A percentile compares a stretch with the other conserved stretches of the same genome.
Conservation (phyloP, 2,329 filamentous ascomycete genomes). For the Xylaria sp. region DNA sequence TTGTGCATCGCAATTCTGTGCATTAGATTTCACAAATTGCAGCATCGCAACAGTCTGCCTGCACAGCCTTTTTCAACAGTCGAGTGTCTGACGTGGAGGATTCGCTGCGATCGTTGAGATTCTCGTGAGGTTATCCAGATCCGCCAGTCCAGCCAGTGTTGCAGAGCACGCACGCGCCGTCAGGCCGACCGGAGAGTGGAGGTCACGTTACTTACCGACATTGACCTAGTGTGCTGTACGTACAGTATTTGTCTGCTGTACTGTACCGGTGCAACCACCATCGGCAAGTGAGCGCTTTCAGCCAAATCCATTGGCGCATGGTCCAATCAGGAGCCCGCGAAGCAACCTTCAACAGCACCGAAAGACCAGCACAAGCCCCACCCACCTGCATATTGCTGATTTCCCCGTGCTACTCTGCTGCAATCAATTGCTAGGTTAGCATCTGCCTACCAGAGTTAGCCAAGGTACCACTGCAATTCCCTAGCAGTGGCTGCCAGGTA, state of each 20-base stretch:
- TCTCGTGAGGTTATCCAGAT: conserved; percentile 50
- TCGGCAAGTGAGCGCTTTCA: conserved; percentile 35
- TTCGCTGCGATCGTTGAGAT: conserved; percentile 36
- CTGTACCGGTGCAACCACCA: conserved; percentile 20
- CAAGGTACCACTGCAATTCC: conserved; percentile 8
- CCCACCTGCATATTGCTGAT: conserved; percentile 25
- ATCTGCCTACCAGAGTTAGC: not conserved
- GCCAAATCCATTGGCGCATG: conserved; percentile 27
- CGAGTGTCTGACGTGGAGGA: conserved; percentile 32
- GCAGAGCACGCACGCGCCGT: conserved; percentile 42
- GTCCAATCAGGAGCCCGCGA: conserved; percentile 27
- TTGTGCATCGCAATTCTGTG: conserved; percentile 43
- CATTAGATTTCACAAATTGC: conserved; percentile 41
- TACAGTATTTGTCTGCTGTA: not conserved
- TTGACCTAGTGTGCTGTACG: conserved; percentile 32
- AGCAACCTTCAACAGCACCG: not conserved
- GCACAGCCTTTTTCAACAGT: conserved; percentile 35
- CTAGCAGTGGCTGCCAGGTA: conserved; percentile 20
- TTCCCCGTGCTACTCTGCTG: conserved; percentile 22
- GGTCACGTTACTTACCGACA: conserved; percentile 49
- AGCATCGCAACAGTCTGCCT: conserved; percentile 23
- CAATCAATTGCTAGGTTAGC: conserved; percentile 5
- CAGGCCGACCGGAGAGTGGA: conserved; percentile 45
- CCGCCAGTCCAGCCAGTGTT: conserved; percentile 35
- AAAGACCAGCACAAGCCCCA: conserved; percentile 24